Percentiles rank a stretch among this genome's conserved stretches.
phyloP scores from a whole-genome alignment of 2,329 filamentous ascomycete species.

The Sporothrix humicola region DNA sequence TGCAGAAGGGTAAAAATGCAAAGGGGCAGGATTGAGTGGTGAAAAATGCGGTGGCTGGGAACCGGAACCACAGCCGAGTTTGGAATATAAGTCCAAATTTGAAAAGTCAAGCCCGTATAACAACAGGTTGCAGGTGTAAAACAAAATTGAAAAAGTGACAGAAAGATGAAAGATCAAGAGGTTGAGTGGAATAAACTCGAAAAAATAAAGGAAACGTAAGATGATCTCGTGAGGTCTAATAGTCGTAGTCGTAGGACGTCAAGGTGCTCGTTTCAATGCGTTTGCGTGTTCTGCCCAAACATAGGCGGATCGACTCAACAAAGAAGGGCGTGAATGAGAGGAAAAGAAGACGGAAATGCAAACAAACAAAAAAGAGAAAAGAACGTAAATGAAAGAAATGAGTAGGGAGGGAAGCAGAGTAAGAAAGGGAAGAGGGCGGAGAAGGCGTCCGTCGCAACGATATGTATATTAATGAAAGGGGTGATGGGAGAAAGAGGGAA shows the following conservation, averaged over 20 bases:
- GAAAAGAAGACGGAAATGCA: neutral
- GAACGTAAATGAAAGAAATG: constrained; percentile 22
- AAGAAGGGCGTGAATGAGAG: neutral
- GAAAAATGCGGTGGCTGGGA: constrained; percentile 39
- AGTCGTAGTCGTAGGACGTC: constrained; percentile 21
- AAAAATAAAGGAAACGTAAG: neutral
- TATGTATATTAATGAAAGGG: constrained; percentile 30
- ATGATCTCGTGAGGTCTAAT: neutral
- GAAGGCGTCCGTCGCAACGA: constrained; percentile 14
- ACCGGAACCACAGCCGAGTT: neutral
- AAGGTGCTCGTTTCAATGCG: constrained; percentile 23
- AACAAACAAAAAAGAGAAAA: constrained; percentile 23
- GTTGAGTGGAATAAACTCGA: neutral
- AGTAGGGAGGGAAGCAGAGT: constrained; percentile 23
- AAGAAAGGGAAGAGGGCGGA: constrained; percentile 17
- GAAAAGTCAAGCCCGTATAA: neutral
- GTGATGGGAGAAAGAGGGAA: constrained; percentile 13
- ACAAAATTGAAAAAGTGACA: neutral
- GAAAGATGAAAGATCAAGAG: neutral
- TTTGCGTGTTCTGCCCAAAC: constrained; percentile 25
- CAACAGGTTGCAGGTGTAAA: neutral
- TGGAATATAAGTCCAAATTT: neutral
- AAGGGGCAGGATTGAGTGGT: constrained; percentile 1
- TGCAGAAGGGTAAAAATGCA: constrained; percentile 25
- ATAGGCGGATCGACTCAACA: neutral